Conservation (phyloP, 306 rosid genomes). For the Castanospermum australe region DNA sequence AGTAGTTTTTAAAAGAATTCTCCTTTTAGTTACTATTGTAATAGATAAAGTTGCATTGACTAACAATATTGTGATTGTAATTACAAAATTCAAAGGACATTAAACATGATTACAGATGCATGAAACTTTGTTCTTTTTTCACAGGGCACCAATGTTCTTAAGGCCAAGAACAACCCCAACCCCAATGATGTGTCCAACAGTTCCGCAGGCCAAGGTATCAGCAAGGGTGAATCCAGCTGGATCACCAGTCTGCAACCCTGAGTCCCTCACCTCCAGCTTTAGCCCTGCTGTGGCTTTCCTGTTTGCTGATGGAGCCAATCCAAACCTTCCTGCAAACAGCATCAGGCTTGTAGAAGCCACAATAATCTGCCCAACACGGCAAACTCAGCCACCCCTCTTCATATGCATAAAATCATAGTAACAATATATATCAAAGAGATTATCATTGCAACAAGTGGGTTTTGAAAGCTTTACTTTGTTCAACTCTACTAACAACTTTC, state of each 20-base stretch:
- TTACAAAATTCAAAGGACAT: too few relatives aligned
- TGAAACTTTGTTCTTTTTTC: slow-evolving; percentile 13
- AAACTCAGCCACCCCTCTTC: background rate
- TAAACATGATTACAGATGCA: slow-evolving; percentile 4
- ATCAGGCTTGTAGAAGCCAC: slow-evolving; percentile 79
- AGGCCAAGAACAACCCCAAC: slow-evolving; percentile 98
- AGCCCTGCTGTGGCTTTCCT: slow-evolving; percentile 93
- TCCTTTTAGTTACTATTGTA: too few relatives aligned
- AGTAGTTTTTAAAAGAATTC: too few relatives aligned
- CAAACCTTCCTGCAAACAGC: slow-evolving; percentile 96
- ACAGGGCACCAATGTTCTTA: slow-evolving; percentile 71
- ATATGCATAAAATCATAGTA: background rate
- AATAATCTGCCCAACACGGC: slow-evolving; percentile 56
- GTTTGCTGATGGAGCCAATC: slow-evolving; percentile 96
- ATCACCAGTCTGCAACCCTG: slow-evolving; percentile 95
- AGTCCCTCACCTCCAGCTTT: slow-evolving; percentile 84
- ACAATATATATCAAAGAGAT: background rate
- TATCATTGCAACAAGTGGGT: background rate
- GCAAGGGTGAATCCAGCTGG: slow-evolving; percentile 98
- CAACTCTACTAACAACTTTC: background rate
- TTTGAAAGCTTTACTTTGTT: background rate
- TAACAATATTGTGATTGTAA: too few relatives aligned
- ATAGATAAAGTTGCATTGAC: too few relatives aligned
- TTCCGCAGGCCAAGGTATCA: slow-evolving; percentile 94
- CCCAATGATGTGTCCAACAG: slow-evolving; percentile 90